phyloP scores from a whole-genome alignment of 176 grass and related monocot species.

The Musa acuminata region DNA sequence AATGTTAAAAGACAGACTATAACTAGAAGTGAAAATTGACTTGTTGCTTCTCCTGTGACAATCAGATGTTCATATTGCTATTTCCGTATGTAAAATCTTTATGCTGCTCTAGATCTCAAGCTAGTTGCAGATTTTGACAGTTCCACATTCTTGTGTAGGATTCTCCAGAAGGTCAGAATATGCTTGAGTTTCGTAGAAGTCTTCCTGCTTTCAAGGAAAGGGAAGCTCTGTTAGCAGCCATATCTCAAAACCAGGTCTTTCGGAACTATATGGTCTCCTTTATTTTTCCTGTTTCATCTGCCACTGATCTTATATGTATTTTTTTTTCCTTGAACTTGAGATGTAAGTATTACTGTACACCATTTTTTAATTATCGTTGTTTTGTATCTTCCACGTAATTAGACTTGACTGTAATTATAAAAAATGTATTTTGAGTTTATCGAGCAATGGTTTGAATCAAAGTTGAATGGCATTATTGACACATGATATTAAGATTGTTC shows the following conservation, averaged over 20 bases:
- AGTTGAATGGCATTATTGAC: no score
- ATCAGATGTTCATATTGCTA: neutral
- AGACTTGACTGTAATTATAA: no score
- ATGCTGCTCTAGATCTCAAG: neutral
- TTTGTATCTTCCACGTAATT: neutral
- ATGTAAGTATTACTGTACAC: neutral
- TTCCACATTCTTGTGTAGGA: conserved; percentile 42
- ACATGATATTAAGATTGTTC: no score
- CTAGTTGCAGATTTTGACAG: neutral
- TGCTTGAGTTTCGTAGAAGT: conserved; percentile 88
- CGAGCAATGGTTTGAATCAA: no score
- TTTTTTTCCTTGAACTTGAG: neutral
- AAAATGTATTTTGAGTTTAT: no score
- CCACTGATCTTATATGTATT: neutral
- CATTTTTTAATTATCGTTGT: neutral
- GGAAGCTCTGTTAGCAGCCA: conserved; percentile 52
- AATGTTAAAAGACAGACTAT: no score
- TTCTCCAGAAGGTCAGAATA: conserved; percentile 69
- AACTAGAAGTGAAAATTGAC: no score
- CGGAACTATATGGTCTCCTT: neutral
- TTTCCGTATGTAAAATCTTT: neutral
- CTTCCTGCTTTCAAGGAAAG: conserved; percentile 88
- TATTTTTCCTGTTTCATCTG: neutral
- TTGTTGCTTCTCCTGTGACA: neutral
- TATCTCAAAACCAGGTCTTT: conserved; percentile 80